phyloP scores from a whole-genome alignment of 129 eudicot genomes.

The Flaveria bidentis region DNA sequence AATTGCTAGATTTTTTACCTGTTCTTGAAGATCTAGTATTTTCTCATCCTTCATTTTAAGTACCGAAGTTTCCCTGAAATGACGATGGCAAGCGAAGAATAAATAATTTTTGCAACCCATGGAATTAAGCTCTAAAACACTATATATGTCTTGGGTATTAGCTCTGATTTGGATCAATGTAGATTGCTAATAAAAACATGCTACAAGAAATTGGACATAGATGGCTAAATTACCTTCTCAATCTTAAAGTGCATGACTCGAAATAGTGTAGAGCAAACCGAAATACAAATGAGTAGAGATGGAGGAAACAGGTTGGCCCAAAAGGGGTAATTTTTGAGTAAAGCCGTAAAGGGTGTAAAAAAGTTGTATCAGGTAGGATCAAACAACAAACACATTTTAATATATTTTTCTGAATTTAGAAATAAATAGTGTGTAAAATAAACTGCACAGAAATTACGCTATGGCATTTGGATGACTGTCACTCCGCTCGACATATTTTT shows the following conservation, averaged over 20 bases:
- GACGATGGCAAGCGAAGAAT: not conserved
- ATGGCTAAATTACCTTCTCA: not conserved
- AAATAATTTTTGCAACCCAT: not conserved
- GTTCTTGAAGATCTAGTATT: constrained; percentile 74
- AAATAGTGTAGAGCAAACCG: not conserved
- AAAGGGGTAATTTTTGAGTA: not conserved
- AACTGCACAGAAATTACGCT: not conserved
- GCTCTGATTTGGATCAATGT: too few relatives aligned
- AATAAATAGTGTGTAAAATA: not conserved
- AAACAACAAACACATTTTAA: not conserved
- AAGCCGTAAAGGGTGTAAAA: not conserved
- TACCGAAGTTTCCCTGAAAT: constrained; percentile 49
- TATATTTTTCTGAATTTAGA: not conserved
- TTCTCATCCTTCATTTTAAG: constrained; percentile 55
- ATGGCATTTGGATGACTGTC: not conserved
- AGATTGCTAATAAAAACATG: too few relatives aligned
- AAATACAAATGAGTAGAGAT: not conserved
- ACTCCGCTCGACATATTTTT: not conserved
- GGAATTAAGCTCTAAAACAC: constrained; percentile 10
- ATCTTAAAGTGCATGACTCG: not conserved
- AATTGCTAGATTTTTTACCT: constrained; percentile 43
- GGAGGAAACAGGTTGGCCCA: not conserved
- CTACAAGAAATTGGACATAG: too few relatives aligned
- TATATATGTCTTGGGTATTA: not conserved
- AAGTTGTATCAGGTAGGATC: not conserved